Conservation (phyloP, 306 rosid genomes). For the Quercus mongolica region DNA sequence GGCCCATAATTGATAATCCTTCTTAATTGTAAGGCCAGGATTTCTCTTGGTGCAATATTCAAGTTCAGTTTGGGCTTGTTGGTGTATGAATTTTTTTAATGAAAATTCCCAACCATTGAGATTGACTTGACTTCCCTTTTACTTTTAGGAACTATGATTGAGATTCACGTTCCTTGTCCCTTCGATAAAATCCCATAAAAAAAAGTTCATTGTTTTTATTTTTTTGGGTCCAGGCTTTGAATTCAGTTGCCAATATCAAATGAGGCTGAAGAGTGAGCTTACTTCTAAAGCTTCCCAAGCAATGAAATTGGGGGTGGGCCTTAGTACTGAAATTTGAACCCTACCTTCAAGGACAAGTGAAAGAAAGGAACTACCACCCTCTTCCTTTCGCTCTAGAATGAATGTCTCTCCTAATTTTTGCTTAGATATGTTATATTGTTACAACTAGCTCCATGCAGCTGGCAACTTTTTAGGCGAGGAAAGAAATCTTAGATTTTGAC, state of each 20-base stretch:
- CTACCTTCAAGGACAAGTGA: neutral
- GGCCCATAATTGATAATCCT: neutral
- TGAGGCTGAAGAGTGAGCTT: neutral
- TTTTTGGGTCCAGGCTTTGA: neutral
- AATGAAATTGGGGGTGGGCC: neutral
- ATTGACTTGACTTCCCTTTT: neutral
- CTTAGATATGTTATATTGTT: neutral
- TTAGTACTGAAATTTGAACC: neutral
- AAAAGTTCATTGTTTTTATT: no score
- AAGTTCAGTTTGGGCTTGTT: neutral
- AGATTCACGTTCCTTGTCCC: neutral
- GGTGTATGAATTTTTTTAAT: no score
- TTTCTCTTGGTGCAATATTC: neutral
- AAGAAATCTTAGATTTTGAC: neutral
- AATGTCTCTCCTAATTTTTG: neutral
- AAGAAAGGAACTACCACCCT: neutral
- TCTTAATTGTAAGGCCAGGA: neutral
- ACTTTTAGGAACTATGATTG: neutral
- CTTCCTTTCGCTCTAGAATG: neutral
- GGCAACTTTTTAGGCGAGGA: neutral
- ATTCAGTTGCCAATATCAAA: neutral
- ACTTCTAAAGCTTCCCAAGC: neutral
- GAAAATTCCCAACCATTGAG: neutral
- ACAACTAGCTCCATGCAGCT: neutral
- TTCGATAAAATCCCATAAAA: no score